Conservation (phyloP, 768 basidiomycete species). For the Phylloporus sp. region DNA sequence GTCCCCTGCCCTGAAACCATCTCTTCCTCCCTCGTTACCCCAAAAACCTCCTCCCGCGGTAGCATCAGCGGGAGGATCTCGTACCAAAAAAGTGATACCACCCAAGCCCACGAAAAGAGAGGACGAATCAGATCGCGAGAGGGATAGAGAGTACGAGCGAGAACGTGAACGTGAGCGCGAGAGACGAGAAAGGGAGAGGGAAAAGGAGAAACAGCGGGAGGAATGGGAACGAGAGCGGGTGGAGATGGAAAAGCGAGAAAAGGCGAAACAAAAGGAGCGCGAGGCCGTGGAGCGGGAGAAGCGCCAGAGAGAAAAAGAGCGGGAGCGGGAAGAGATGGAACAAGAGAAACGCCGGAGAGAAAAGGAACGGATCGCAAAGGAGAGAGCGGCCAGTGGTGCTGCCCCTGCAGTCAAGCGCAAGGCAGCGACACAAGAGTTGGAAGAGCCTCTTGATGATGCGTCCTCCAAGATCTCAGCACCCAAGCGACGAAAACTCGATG, state of each 20-base stretch:
- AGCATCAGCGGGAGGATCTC: conserved; percentile 20
- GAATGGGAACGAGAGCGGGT: conserved; percentile 18
- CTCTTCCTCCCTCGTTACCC: conserved; percentile 30
- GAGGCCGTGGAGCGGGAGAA: conserved; percentile 25
- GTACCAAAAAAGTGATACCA: conserved; percentile 29
- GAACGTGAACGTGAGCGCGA: conserved; percentile 24
- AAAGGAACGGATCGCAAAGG: conserved; percentile 22
- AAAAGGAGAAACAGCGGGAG: conserved; percentile 23
- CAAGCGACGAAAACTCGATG: conserved; percentile 45
- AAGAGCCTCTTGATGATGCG: conserved; percentile 27
- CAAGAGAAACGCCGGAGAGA: conserved; percentile 20
- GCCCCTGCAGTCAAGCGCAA: conserved; percentile 37
- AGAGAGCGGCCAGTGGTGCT: conserved; percentile 13
- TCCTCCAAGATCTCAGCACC: conserved; percentile 11
- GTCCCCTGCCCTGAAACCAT: conserved; percentile 21
- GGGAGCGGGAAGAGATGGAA: conserved; percentile 21
- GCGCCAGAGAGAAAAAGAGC: conserved; percentile 21
- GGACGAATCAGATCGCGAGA: conserved; percentile 29
- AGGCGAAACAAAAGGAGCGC: conserved; percentile 16
- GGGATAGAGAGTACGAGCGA: conserved; percentile 21
- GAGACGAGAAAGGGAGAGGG: conserved; percentile 16
- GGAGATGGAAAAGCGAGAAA: conserved; percentile 21
- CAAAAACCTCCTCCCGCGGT: conserved; percentile 31
- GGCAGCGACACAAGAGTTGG: conserved; percentile 27
- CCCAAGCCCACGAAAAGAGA: conserved; percentile 18